A percentile compares a stretch with the other conserved stretches of the same genome.
phyloP scores from a whole-genome alignment of 1,139 yeast genomes.

The Yamadazyma diddensiae region DNA sequence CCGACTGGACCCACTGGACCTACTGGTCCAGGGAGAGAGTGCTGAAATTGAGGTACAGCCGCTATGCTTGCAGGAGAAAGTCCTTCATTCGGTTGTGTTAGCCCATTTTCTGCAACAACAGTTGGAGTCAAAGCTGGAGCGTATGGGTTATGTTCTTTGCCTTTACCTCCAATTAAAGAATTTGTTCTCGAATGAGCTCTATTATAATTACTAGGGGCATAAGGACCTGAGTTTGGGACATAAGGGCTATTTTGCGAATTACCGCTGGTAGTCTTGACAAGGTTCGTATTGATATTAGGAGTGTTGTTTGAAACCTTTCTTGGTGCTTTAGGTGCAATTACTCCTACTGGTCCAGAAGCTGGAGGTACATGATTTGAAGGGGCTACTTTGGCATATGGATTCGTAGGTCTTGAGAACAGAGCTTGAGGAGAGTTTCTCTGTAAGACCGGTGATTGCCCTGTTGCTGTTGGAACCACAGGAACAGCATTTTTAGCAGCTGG shows the following conservation, averaged over 20 bases:
- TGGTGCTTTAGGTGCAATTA: conserved; percentile 5
- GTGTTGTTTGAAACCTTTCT: conserved; percentile 9
- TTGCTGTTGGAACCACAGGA: conserved; percentile 1
- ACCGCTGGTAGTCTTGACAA: conserved; percentile 18
- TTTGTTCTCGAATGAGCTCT: conserved; percentile 42
- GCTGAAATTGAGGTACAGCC: background rate
- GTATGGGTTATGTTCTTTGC: conserved; percentile 44
- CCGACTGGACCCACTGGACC: background rate
- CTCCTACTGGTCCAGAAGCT: conserved; percentile 2
- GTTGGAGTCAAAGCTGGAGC: conserved; percentile 31
- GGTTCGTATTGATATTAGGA: conserved; percentile 18
- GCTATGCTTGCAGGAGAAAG: conserved; percentile 1
- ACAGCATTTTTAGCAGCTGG: conserved; percentile 1
- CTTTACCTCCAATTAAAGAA: conserved; percentile 41
- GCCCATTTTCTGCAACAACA: background rate
- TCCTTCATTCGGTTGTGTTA: background rate
- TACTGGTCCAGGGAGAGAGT: no score
- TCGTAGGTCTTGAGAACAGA: conserved; percentile 11
- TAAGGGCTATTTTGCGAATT: conserved; percentile 36
- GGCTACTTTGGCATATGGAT: conserved; percentile 18
- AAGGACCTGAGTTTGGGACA: conserved; percentile 47
- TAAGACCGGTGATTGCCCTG: conserved; percentile 9
- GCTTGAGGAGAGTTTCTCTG: conserved; percentile 11
- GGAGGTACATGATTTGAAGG: conserved; percentile 2
- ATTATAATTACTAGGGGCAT: conserved; percentile 38